Evolutionary conservation across 73 alveolate species (phyloP), one percentile per base, ranked within the genome.

Genomic region (Stentor coeruleus): DNA sequence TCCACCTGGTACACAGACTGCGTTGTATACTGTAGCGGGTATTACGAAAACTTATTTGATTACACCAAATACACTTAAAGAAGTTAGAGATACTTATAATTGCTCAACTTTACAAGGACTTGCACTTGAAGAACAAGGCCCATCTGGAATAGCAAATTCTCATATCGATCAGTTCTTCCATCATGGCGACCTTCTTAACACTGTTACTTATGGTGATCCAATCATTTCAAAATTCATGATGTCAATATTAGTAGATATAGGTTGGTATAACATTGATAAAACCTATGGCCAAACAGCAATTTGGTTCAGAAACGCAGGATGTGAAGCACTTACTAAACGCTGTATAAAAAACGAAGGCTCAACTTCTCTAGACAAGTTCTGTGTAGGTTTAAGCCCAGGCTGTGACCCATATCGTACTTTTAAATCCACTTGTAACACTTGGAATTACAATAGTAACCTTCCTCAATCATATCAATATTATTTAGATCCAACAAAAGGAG

Each of bases 131-230:
- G 49, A 38, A 42, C 86, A 83, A 39, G 89, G 83, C 39, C 84
- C 81, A 31, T 28, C 35, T 2, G 88, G 92, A 2, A 77, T 80
- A 28, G 58, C 84, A 33, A 89, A 86, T 1, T 38, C 83, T 55
- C 94, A 88, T 85, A 84, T 91, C 92, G 92, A 84, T 28, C 81
- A 84, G 3, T 76, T 91, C 59, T 59, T 85, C 31, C 77, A 84
- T 87, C 35, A 74, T 80, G 85, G 87, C 49, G 94, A 88, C 77
- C 79, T 74, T 72, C 84, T 88, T 91, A 49, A 59, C 38, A 30
- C 86, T 2, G 42, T 11, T 79, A 3, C 11, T 59, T 74, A 76
- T 77, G 39, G 77, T 0, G 84, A 77, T 59, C 37, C 15, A 35
- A 87, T 80, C n/a, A 6, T 84, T 35, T 82, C 90, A 76, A 87